Evolutionary conservation across 768 basidiomycete species (phyloP).

Genomic region (Boletus vermiculosoides): DNA sequence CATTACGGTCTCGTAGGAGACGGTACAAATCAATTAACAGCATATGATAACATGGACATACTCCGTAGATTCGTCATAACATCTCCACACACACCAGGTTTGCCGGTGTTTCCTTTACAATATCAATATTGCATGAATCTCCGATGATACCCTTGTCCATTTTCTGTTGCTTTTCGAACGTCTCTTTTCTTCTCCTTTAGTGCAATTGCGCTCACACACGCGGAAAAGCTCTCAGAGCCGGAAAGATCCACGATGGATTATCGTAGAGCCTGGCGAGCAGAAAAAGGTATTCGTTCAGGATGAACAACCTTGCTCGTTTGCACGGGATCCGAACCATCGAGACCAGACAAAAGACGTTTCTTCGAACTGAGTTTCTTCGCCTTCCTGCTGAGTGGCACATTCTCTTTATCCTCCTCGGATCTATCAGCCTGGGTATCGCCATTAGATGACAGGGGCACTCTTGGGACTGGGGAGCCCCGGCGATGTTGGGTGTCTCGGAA

Average conservation of each 20-base stretch:
- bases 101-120: not conserved
- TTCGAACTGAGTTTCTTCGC: conserved; percentile 39
- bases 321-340: conserved; percentile 1
- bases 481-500: conserved; percentile 43
- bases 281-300: conserved; percentile 16
- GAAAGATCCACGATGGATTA: conserved; percentile 4
- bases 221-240: not conserved
- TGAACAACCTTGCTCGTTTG: conserved; percentile 12
- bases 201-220: not conserved
- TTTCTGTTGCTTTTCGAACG: not conserved
- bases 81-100: not conserved
- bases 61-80: conserved; percentile 16
- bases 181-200: not conserved
- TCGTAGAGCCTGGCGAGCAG: conserved; percentile 19
- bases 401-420: conserved; percentile 56
- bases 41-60: conserved; percentile 30
- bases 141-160: not conserved
- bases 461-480: conserved; percentile 1
- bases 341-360: conserved; percentile 16
- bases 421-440: conserved; percentile 6
- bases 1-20: conserved; percentile 28
- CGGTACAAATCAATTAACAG: conserved; percentile 34
- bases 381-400: conserved; percentile 48
- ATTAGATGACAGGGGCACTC: conserved; percentile 3
- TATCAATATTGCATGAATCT: conserved; percentile 4